Evolutionary conservation across 2,329 filamentous ascomycete genomes (phyloP), one percentile per base, ranked within the genome.

Genomic region (Nannizzia gypsea): DNA sequence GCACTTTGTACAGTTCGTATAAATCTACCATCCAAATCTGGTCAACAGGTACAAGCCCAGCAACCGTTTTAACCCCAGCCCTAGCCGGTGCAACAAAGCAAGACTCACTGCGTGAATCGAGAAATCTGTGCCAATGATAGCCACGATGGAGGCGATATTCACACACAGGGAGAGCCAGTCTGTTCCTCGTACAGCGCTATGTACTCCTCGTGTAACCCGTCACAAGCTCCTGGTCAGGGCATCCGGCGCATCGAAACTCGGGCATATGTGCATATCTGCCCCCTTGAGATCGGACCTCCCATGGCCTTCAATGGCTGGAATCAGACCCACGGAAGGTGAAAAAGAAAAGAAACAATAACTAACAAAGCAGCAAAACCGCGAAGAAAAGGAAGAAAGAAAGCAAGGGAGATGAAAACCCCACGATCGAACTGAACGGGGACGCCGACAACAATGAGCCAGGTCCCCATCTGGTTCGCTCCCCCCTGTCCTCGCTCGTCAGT

Each of bases 111-210:
- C 44, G 22, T 24, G 44, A 15, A 50, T 50, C 20, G 22, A 50
- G 1, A 9, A 15, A 11, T 24, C 44, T 26, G 20, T 50, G 20
- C 44, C 44, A 54, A 54, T 36, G 50, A 31, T 54, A 34, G 24
- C n/a, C 26, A 31, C 13, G 26, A 36, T n/a, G 6, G 5, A 20
- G n/a, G 26, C 6, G 31, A 31, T 34, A 54, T 13, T 31, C 26
- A 54, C 17, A 34, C 50, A 22, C 22, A 24, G 8, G 8, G 31
- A 36, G 31, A 50, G 17, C 20, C 26, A 34, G 50, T 54, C 50
- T 8, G 50, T 54, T 26, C 50, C 50, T 54, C 50, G 50, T 54
- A 54, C 50, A 54, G 50, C 50, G 20, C 50, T 50, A 50, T 50
- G 13, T 50, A 9, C 50, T 31, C 50, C 24, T 54, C 26, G 50